A percentile compares a stretch with the other conserved stretches of the same genome.
Conservation (phyloP, 305 asterid genomes). For the Rubia tinctorum region DNA sequence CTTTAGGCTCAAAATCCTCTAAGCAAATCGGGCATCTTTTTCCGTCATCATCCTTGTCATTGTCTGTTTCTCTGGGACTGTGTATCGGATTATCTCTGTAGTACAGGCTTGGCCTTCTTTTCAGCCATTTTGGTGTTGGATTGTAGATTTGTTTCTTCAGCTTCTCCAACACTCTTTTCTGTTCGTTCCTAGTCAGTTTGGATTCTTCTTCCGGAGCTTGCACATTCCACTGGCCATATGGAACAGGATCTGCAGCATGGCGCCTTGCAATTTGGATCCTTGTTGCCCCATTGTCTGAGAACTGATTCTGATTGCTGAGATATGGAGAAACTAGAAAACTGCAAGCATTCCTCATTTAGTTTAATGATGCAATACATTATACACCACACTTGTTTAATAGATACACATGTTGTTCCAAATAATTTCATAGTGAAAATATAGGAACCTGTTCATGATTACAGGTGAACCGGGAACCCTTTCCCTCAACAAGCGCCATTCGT, state of each 20-base stretch:
- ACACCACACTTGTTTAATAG: background rate
- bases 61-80: conserved; percentile 11
- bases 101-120: conserved; percentile 21
- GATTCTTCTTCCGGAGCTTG: conserved; percentile 32
- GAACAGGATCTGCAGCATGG: conserved; percentile 26
- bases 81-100: conserved; percentile 34
- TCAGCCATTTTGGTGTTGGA: conserved; percentile 50
- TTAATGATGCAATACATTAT: background rate
- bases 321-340: conserved; percentile 29
- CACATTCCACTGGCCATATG: conserved; percentile 22
- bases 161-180: conserved; percentile 43
- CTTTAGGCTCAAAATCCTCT: conserved; percentile 71
- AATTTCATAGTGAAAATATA: conserved; percentile 7
- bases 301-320: conserved; percentile 21
- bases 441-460: conserved; percentile 36
- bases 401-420: background rate
- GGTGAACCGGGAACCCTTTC: conserved; percentile 31
- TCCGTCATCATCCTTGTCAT: conserved; percentile 43
- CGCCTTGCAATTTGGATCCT: conserved; percentile 9
- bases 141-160: conserved; percentile 69
- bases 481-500: conserved; percentile 38
- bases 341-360: conserved; percentile 19
- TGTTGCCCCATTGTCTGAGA: conserved; percentile 21
- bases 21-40: conserved; percentile 75
- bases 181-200: conserved; percentile 49